Evolutionary conservation across 306 rosid genomes (phyloP).

Genomic region (Ceratonia siliqua): DNA sequence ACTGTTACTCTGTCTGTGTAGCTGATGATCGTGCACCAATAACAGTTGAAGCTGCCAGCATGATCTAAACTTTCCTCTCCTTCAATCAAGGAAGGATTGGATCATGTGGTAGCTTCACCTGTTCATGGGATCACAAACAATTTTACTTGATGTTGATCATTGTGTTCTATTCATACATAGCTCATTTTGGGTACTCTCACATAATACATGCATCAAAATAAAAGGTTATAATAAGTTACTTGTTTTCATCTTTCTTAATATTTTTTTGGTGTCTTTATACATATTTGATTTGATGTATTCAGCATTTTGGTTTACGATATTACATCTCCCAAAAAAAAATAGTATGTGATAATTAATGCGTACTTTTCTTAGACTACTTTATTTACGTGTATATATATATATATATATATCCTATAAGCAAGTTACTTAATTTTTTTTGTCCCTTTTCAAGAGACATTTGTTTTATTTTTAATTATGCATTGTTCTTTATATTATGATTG

Average conservation of each 20-base stretch:
- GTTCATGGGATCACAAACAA: slow-evolving; percentile 59
- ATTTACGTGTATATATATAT: neutral
- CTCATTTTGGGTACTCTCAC: neutral
- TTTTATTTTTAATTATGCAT: too few relatives aligned
- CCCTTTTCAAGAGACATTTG: neutral
- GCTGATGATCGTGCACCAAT: slow-evolving; percentile 58
- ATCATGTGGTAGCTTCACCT: slow-evolving; percentile 85
- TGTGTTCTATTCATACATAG: neutral
- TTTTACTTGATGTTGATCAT: neutral
- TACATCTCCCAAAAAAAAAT: too few relatives aligned
- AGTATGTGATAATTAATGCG: too few relatives aligned
- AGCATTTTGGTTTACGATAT: neutral
- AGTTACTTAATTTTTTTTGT: neutral
- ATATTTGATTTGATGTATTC: too few relatives aligned
- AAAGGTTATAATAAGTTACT: too few relatives aligned
- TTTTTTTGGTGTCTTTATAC: too few relatives aligned
- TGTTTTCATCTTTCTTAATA: too few relatives aligned
- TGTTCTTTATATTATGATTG: too few relatives aligned
- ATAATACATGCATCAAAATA: neutral
- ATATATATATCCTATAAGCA: neutral
- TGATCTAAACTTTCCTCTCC: slow-evolving; percentile 73
- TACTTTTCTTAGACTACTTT: neutral
- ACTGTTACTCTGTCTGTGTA: neutral
- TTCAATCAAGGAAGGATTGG: slow-evolving; percentile 57
- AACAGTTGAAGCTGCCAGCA: slow-evolving; percentile 91